Percentiles rank a stretch among this genome's conserved stretches.
Evolutionary conservation across 495 filamentous ascomycete genomes (phyloP).

Genomic region (Neurospora cerealis): DNA sequence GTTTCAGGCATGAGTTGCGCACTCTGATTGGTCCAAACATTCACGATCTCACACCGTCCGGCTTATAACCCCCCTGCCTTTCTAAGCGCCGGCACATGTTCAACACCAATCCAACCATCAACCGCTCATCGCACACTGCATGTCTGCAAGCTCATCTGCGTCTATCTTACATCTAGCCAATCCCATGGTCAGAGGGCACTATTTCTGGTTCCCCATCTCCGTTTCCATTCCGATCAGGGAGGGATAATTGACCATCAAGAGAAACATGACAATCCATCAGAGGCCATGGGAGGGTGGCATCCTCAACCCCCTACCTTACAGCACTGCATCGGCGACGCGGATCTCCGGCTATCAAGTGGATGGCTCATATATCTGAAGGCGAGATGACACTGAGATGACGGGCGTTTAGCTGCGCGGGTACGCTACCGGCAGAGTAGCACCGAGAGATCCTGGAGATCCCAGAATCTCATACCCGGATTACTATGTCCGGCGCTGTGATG

Average conservation of each 20-base stretch:
- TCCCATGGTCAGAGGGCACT: background rate
- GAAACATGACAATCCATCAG: background rate
- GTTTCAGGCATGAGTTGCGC: background rate
- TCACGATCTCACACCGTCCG: background rate
- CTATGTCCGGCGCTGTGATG: background rate
- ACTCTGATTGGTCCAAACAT: background rate
- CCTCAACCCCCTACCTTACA: background rate
- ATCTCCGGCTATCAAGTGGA: background rate
- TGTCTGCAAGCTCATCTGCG: background rate
- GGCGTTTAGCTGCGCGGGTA: background rate
- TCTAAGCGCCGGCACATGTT: background rate
- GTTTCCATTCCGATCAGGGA: background rate
- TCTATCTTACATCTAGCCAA: background rate
- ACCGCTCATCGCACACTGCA: background rate
- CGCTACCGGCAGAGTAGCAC: background rate
- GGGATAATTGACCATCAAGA: background rate
- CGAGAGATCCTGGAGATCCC: background rate
- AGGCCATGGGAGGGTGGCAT: background rate
- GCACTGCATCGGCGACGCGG: background rate
- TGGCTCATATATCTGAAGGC: background rate
- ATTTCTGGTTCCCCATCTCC: background rate
- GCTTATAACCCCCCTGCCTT: background rate
- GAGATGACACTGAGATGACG: background rate
- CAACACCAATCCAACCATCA: background rate
- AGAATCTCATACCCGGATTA: background rate